These are phyloP conservation scores for Hemisphaericaspora subhashii DNA, from an alignment of 1,139 yeast species.

Conservation along the genomic window DNA sequence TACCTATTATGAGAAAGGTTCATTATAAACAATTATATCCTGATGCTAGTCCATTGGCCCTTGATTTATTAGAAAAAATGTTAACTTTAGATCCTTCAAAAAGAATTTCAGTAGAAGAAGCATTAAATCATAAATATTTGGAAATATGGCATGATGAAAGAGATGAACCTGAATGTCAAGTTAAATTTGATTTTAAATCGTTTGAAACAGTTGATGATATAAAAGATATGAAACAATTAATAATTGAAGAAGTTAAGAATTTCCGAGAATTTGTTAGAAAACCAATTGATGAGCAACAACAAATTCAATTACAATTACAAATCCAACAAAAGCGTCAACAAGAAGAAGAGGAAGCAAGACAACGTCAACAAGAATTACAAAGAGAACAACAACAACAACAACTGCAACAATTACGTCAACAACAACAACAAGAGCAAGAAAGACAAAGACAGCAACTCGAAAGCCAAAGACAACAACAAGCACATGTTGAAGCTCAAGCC, in stretches of 20 bases:
- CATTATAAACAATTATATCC: slow-evolving; percentile 79
- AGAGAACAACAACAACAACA: slow-evolving; percentile 15
- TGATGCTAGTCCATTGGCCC: slow-evolving; percentile 80
- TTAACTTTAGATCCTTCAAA: slow-evolving; percentile 83
- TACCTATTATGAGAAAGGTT: slow-evolving; percentile 80
- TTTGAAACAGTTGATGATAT: slow-evolving; percentile 87
- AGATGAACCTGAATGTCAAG: slow-evolving; percentile 86
- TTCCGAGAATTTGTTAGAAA: slow-evolving; percentile 81
- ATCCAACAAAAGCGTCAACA: slow-evolving; percentile 33
- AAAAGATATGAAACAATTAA: slow-evolving; percentile 72
- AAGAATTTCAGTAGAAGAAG: slow-evolving; percentile 86
- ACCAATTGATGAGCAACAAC: slow-evolving; percentile 69
- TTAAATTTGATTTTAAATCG: slow-evolving; percentile 77
- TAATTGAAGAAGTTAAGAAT: slow-evolving; percentile 74
- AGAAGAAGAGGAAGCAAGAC: slow-evolving; percentile 20
- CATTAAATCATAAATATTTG: slow-evolving; percentile 85
- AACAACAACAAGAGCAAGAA: slow-evolving; percentile 10
- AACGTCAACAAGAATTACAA: slow-evolving; percentile 17
- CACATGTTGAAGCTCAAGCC: slow-evolving; percentile 14
- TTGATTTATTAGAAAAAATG: slow-evolving; percentile 81
- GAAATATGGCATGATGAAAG: slow-evolving; percentile 95
- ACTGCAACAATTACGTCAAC: slow-evolving; percentile 32
- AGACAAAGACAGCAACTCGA: slow-evolving; percentile 9
- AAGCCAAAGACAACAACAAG: slow-evolving; percentile 4
- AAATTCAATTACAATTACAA: slow-evolving; percentile 42